phyloP scores from a whole-genome alignment of 441 rosid species.

The Euphorbia corollata region DNA sequence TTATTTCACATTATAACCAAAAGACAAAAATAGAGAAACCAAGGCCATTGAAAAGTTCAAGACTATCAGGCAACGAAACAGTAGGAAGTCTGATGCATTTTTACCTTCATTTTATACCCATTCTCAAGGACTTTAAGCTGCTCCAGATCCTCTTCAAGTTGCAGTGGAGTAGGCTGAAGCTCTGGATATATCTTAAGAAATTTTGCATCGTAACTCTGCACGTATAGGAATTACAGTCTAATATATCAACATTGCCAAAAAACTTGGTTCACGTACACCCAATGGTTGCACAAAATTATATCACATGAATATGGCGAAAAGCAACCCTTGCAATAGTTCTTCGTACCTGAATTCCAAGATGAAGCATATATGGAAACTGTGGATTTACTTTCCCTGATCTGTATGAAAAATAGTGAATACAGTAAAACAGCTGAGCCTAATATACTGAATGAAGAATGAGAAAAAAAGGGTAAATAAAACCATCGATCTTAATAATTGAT shows the following conservation, averaged over 20 bases:
- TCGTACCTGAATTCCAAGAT: slow-evolving; percentile 91
- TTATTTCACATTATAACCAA: too few relatives aligned
- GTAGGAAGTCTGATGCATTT: not conserved
- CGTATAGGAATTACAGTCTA: slow-evolving; percentile 8
- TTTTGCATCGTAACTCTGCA: slow-evolving; percentile 74
- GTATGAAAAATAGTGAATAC: slow-evolving; percentile 19
- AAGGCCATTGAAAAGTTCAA: not conserved
- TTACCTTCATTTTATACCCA: slow-evolving; percentile 95
- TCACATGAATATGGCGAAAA: not conserved
- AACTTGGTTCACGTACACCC: not conserved
- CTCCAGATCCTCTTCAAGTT: slow-evolving; percentile 87
- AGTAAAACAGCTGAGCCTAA: not conserved
- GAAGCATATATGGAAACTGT: slow-evolving; percentile 73
- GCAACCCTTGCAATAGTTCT: not conserved
- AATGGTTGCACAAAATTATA: not conserved
- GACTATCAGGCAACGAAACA: too few relatives aligned
- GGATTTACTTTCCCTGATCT: slow-evolving; percentile 71
- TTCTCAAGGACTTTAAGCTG: slow-evolving; percentile 96
- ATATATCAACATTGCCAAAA: slow-evolving; percentile 5
- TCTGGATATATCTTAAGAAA: slow-evolving; percentile 74
- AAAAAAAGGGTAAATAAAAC: not conserved
- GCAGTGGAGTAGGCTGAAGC: slow-evolving; percentile 77
- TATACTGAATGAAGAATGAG: not conserved
- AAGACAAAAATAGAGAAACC: too few relatives aligned
- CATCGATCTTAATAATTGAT: not conserved